Conservation (phyloP, 2,329 filamentous ascomycete species). For the Dactylellina sp. region DNA sequence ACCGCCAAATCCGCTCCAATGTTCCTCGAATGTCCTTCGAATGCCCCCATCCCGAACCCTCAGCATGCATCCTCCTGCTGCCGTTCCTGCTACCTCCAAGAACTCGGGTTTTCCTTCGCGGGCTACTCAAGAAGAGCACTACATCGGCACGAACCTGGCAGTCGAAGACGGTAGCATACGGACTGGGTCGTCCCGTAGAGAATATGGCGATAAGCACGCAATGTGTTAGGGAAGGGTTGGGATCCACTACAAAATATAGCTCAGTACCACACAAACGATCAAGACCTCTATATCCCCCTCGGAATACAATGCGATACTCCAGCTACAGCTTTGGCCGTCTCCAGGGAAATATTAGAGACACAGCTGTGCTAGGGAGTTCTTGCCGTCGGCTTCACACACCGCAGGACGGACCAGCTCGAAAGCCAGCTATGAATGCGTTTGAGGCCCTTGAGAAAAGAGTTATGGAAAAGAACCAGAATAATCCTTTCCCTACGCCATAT, state of each 20-base stretch:
- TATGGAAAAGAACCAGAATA: not conserved
- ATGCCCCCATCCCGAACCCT: slow-evolving; percentile 42
- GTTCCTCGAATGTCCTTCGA: slow-evolving; percentile 55
- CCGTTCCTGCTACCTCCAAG: slow-evolving; percentile 52
- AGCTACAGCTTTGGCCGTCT: not conserved
- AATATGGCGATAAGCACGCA: not conserved
- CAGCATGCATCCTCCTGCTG: slow-evolving; percentile 54
- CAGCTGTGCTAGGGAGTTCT: not conserved
- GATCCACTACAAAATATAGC: not conserved
- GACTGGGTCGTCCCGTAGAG: not conserved
- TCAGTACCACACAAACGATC: not conserved
- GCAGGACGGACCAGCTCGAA: not conserved
- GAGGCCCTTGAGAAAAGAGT: slow-evolving; percentile 15
- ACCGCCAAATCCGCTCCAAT: slow-evolving; percentile 45
- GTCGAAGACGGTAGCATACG: slow-evolving; percentile 34
- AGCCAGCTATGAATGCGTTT: slow-evolving; percentile 3
- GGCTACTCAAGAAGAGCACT: slow-evolving; percentile 42
- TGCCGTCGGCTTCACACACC: not conserved
- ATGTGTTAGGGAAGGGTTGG: not conserved
- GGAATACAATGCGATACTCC: not conserved
- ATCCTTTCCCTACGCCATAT: not conserved
- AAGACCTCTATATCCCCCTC: slow-evolving; percentile 3
- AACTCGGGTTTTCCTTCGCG: slow-evolving; percentile 41
- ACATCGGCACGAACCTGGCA: not conserved
- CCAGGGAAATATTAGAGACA: not conserved